These are phyloP conservation scores for Strobilomyces dryophilus DNA, from an alignment of 768 basidiomycete species.

Conservation along the genomic window DNA sequence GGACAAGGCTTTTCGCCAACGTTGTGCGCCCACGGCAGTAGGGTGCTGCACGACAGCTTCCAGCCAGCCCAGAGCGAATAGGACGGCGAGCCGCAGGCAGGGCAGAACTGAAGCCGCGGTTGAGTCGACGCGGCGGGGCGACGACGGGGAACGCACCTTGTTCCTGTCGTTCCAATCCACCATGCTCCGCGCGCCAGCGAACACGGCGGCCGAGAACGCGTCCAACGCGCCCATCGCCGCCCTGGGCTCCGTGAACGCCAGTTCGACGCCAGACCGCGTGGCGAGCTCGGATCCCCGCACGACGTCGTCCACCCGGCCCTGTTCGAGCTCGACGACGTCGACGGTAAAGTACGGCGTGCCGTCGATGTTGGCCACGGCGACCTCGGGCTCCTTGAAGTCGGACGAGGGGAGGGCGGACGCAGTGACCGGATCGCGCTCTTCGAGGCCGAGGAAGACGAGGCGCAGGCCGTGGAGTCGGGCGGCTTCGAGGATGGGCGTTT, in stretches of 20 bases:
- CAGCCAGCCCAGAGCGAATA: constrained; percentile 94
- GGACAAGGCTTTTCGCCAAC: constrained; percentile 62
- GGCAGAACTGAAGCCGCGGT: constrained; percentile 64
- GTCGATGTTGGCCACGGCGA: constrained; percentile 53
- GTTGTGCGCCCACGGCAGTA: constrained; percentile 73
- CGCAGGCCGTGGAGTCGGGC: constrained; percentile 55
- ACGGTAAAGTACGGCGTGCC: constrained; percentile 87
- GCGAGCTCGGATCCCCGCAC: constrained; percentile 36
- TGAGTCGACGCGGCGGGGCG: not conserved
- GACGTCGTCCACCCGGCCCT: constrained; percentile 40
- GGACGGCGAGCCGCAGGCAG: constrained; percentile 76
- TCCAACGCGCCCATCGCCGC: constrained; percentile 53
- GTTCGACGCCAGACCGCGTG: constrained; percentile 34
- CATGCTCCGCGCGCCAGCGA: constrained; percentile 75
- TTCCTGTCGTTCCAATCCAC: constrained; percentile 93
- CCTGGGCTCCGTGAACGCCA: constrained; percentile 67
- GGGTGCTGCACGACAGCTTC: constrained; percentile 80
- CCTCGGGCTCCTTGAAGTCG: constrained; percentile 55
- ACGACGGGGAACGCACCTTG: constrained; percentile 50
- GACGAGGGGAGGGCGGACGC: constrained; percentile 58
- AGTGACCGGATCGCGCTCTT: constrained; percentile 48
- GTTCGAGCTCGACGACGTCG: constrained; percentile 57
- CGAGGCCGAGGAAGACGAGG: constrained; percentile 77
- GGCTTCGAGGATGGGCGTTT: constrained; percentile 42
- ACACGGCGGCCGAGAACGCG: constrained; percentile 65